phyloP scores from a whole-genome alignment of 768 basidiomycete species.

The Harrya chromipes region DNA sequence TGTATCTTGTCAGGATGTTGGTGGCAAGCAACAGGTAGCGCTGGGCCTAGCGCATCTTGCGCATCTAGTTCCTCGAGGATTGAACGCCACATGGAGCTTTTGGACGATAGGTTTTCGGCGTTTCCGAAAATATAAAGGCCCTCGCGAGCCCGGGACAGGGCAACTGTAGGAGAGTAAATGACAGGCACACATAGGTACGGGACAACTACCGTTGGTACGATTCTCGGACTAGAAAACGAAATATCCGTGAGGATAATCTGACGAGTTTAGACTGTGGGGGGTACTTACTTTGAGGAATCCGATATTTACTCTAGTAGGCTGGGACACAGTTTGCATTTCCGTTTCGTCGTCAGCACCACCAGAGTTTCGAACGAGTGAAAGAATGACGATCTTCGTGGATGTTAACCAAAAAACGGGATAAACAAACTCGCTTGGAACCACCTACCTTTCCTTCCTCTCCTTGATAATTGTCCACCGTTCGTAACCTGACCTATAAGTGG shows the following conservation, averaged over 20 bases:
- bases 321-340: slow-evolving; percentile 13
- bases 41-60: slow-evolving; percentile 45
- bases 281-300: slow-evolving; percentile 67
- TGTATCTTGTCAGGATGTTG: slow-evolving; percentile 47
- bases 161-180: slow-evolving; percentile 40
- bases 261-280: not conserved
- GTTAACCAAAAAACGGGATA: not conserved
- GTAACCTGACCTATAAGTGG: slow-evolving; percentile 51
- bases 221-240: slow-evolving; percentile 45
- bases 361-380: slow-evolving; percentile 71
- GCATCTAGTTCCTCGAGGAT: slow-evolving; percentile 57
- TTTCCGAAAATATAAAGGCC: slow-evolving; percentile 76
- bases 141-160: slow-evolving; percentile 69
- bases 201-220: slow-evolving; percentile 48
- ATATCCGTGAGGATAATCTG: not conserved
- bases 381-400: slow-evolving; percentile 55
- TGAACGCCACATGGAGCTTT: slow-evolving; percentile 54
- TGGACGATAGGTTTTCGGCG: slow-evolving; percentile 47
- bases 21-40: slow-evolving; percentile 55
- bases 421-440: not conserved
- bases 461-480: slow-evolving; percentile 79
- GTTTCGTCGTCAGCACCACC: slow-evolving; percentile 43
- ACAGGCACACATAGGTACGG: not conserved
- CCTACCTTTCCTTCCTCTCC: slow-evolving; percentile 64
- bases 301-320: slow-evolving; percentile 39